A percentile compares a stretch with the other conserved stretches of the same genome.
phyloP scores from a whole-genome alignment of 495 filamentous ascomycete genomes.

The Aspergillus kassunensis region DNA sequence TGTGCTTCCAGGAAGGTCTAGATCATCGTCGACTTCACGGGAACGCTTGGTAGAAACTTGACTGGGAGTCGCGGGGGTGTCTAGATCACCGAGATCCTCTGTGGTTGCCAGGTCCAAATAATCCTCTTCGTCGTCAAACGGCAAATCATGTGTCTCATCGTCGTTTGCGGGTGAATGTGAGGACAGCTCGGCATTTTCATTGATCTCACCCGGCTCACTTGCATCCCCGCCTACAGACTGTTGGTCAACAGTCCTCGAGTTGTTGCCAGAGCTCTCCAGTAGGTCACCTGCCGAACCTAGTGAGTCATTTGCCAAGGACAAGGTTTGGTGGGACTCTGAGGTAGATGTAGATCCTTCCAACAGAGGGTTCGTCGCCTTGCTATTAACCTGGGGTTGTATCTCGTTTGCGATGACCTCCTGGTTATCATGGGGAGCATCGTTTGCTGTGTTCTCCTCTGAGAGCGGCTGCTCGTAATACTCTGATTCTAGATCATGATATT shows the following conservation, averaged over 20 bases:
- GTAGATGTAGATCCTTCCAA: constrained; percentile 14
- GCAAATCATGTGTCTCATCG: constrained; percentile 42
- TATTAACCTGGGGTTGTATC: constrained; percentile 13
- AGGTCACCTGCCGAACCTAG: constrained; percentile 31
- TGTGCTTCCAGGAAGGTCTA: constrained; percentile 23
- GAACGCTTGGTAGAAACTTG: constrained; percentile 24
- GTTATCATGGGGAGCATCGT: constrained; percentile 18
- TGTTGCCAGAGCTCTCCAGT: constrained; percentile 24
- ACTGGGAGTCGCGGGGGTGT: constrained; percentile 5
- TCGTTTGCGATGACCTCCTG: constrained; percentile 19
- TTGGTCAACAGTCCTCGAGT: constrained; percentile 1
- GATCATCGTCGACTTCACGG: constrained; percentile 29
- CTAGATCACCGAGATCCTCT: constrained; percentile 3
- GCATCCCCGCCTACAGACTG: constrained; percentile 8
- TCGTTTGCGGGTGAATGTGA: constrained; percentile 20
- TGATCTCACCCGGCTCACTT: constrained; percentile 14
- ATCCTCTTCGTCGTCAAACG: constrained; percentile 22
- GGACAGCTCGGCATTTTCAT: constrained; percentile 14
- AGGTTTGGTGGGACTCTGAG: constrained; percentile 13
- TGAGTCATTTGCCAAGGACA: constrained; percentile 28
- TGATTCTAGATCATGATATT: constrained; percentile 8
- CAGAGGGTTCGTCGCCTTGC: constrained; percentile 17
- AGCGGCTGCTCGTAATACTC: constrained; percentile 12
- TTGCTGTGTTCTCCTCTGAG: constrained; percentile 8
- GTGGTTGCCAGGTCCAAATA: constrained; percentile 20